These are phyloP conservation scores for Spinacia oleracea DNA, from an alignment of 179 eudicot genomes.

Conservation along the genomic window DNA sequence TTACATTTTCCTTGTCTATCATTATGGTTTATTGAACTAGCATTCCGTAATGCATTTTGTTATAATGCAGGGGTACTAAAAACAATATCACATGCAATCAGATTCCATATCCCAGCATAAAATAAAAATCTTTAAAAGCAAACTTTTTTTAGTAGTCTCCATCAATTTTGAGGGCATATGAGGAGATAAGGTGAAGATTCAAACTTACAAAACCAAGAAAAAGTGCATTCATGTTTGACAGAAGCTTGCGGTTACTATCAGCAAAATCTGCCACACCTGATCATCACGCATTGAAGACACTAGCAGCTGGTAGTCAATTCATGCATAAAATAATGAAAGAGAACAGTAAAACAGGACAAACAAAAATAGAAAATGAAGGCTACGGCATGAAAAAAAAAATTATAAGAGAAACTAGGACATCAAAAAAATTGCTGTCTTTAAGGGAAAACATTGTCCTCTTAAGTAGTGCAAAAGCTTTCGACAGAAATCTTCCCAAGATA, in stretches of 20 bases:
- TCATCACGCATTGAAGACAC: constrained; percentile 14
- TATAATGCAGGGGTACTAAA: background rate
- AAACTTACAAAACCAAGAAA: constrained; percentile 71
- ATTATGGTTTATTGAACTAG: no score
- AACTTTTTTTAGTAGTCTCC: background rate
- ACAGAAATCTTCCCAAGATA: background rate
- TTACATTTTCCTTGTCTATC: background rate
- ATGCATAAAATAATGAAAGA: background rate
- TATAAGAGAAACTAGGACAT: background rate
- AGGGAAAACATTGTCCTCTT: background rate
- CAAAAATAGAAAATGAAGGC: background rate
- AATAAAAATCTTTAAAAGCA: background rate
- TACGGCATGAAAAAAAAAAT: no score
- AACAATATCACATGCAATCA: background rate
- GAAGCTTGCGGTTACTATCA: constrained; percentile 72
- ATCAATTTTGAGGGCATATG: background rate
- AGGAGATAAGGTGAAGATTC: constrained; percentile 5
- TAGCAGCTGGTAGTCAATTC: background rate
- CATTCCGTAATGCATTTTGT: background rate
- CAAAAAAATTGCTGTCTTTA: background rate
- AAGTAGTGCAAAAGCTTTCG: background rate
- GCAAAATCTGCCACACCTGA: constrained; percentile 69
- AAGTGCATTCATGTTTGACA: constrained; percentile 70
- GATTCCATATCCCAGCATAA: background rate
- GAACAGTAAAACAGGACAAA: background rate